Conservation (phyloP, 2,329 filamentous ascomycete genomes). For the Davidsoniella australis region DNA sequence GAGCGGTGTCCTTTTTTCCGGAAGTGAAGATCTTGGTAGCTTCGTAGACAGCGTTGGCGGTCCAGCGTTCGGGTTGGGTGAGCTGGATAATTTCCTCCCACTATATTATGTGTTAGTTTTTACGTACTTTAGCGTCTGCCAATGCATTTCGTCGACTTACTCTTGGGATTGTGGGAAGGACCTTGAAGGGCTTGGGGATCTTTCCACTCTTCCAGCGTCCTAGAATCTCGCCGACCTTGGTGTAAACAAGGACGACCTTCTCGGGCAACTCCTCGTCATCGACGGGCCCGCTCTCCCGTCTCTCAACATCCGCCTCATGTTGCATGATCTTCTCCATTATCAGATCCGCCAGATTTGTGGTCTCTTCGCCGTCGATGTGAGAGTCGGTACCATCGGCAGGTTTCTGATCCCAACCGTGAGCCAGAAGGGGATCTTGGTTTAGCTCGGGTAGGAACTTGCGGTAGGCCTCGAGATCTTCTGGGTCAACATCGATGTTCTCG, state of each 20-base stretch:
- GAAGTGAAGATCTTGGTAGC: constrained; percentile 88
- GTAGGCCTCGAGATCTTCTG: constrained; percentile 76
- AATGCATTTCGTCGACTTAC: constrained; percentile 3
- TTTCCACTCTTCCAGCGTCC: constrained; percentile 20
- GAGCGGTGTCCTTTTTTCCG: constrained; percentile 59
- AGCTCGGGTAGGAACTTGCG: constrained; percentile 70
- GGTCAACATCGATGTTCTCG: constrained; percentile 66
- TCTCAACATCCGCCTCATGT: constrained; percentile 54
- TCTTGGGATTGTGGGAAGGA: constrained; percentile 68
- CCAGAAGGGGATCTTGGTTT: constrained; percentile 56
- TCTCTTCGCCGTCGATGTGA: constrained; percentile 27
- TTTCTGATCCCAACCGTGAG: constrained; percentile 40
- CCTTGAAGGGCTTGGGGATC: constrained; percentile 93
- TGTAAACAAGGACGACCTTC: constrained; percentile 88
- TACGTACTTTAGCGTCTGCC: not conserved
- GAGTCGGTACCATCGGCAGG: constrained; percentile 25
- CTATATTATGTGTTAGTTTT: constrained; percentile 20
- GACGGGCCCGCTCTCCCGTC: constrained; percentile 30
- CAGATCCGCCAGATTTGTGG: constrained; percentile 75
- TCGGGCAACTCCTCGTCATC: constrained; percentile 75
- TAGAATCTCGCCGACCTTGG: constrained; percentile 34
- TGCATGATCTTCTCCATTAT: constrained; percentile 90
- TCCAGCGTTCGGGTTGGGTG: constrained; percentile 60
- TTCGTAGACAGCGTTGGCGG: constrained; percentile 66
- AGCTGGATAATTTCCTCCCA: constrained; percentile 80